These are phyloP conservation scores for Coccomyxa sp. DNA, from an alignment of 139 green algal species.

Conservation along the genomic window DNA sequence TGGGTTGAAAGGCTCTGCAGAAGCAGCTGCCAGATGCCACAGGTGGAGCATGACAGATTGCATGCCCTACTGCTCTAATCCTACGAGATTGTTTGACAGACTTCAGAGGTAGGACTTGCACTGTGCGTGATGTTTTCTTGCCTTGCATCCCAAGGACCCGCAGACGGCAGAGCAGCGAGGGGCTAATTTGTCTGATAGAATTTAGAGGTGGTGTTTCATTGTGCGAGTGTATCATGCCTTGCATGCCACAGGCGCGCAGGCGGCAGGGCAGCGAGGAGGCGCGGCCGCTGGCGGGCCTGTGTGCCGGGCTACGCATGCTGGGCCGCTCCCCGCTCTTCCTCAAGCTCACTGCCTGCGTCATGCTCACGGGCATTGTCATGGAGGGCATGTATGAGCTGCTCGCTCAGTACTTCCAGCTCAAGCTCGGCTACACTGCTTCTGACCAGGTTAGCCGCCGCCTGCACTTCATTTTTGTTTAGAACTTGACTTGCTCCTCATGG, in stretches of 20 bases:
- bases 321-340: conserved; percentile 46
- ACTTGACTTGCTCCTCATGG: neutral
- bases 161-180: too few species aligned
- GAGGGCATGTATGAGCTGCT: conserved; percentile 67
- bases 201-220: neutral
- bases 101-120: too few species aligned
- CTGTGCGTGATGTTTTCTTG: too few species aligned
- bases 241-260: neutral
- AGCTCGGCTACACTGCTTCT: conserved; percentile 56
- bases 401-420: conserved; percentile 78
- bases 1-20: too few species aligned
- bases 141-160: too few species aligned
- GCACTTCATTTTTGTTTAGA: neutral
- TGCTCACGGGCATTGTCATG: conserved; percentile 37
- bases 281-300: neutral
- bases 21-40: too few species aligned
- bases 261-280: neutral
- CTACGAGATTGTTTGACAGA: too few species aligned
- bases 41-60: too few species aligned
- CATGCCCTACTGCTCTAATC: too few species aligned
- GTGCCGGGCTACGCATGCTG: conserved; percentile 29
- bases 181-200: too few species aligned
- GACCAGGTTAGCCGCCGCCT: conserved; percentile 41
- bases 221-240: neutral
- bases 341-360: conserved; percentile 44